Evolutionary conservation across 1,139 yeast species (phyloP).

Genomic region (Saccharomyces uvarum): DNA sequence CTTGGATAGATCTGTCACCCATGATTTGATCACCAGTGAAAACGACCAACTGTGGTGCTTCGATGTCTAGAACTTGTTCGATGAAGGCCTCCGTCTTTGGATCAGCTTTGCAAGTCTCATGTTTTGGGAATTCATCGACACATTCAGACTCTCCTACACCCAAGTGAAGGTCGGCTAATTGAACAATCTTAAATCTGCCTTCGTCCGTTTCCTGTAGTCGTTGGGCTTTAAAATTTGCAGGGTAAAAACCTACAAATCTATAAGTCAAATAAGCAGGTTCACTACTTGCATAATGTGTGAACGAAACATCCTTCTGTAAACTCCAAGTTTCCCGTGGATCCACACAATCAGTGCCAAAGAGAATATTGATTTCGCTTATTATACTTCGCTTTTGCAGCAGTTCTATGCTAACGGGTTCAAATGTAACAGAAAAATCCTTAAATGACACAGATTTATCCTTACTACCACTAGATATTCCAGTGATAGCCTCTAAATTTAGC

Average conservation of each 20-base stretch:
- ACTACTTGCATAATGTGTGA: conserved; percentile 12
- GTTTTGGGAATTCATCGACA: conserved; percentile 55
- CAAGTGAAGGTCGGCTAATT: conserved; percentile 81
- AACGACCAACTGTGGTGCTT: conserved; percentile 73
- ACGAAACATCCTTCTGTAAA: conserved; percentile 32
- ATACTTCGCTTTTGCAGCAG: conserved; percentile 3
- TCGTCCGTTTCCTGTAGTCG: conserved; percentile 29
- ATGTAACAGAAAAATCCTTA: background rate
- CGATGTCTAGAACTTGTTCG: conserved; percentile 56
- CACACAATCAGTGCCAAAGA: conserved; percentile 64
- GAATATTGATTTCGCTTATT: conserved; percentile 44
- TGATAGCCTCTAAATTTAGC: background rate
- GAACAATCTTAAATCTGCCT: conserved; percentile 65
- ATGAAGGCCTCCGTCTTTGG: conserved; percentile 56
- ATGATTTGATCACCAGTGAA: conserved; percentile 81
- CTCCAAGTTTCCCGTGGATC: conserved; percentile 77
- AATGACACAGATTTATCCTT: background rate
- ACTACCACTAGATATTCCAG: background rate
- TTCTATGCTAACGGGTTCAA: background rate
- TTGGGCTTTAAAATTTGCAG: background rate
- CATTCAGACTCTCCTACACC: conserved; percentile 73
- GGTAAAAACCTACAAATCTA: conserved; percentile 4
- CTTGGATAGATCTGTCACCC: conserved; percentile 53
- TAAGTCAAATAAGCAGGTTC: conserved; percentile 5
- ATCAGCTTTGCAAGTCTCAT: conserved; percentile 63